Evolutionary conservation across 2,329 filamentous ascomycete species (phyloP).

Genomic region (Penicillium freii): DNA sequence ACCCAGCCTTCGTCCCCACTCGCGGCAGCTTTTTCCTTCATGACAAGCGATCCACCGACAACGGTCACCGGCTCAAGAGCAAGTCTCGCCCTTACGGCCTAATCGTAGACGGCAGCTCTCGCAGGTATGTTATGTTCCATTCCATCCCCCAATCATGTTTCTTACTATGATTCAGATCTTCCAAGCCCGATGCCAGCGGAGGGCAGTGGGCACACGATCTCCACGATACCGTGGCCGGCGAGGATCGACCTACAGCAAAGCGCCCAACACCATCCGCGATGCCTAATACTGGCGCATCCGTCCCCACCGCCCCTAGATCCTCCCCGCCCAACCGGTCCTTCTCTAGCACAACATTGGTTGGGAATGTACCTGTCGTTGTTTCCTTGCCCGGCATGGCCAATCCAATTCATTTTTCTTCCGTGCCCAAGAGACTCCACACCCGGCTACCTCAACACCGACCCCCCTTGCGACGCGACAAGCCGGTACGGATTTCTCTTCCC

Average conservation of each 20-base stretch:
- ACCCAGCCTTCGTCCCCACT: slow-evolving; percentile 91
- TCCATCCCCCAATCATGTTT: not conserved
- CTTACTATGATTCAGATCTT: slow-evolving; percentile 37
- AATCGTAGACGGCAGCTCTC: slow-evolving; percentile 44
- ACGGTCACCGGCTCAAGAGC: slow-evolving; percentile 67
- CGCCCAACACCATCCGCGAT: slow-evolving; percentile 25
- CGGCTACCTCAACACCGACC: slow-evolving; percentile 92
- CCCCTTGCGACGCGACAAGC: slow-evolving; percentile 90
- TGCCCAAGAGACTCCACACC: slow-evolving; percentile 86
- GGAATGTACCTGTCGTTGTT: slow-evolving; percentile 81
- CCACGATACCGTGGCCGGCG: slow-evolving; percentile 64
- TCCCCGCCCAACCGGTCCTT: slow-evolving; percentile 71
- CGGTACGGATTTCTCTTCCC: slow-evolving; percentile 88
- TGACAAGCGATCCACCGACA: slow-evolving; percentile 79
- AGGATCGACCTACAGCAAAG: slow-evolving; percentile 38
- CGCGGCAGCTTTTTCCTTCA: slow-evolving; percentile 96
- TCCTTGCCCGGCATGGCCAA: slow-evolving; percentile 72
- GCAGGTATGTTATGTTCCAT: slow-evolving; percentile 38
- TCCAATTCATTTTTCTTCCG: slow-evolving; percentile 68
- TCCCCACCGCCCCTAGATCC: slow-evolving; percentile 53
- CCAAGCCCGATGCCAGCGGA: slow-evolving; percentile 57
- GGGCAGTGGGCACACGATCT: slow-evolving; percentile 92
- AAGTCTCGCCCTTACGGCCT: slow-evolving; percentile 57
- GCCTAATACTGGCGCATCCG: slow-evolving; percentile 35
- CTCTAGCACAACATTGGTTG: slow-evolving; percentile 79